Base-by-base conservation (phyloP, 768 basidiomycete genomes). In the Omphalotus guepiniiformis region DNA sequence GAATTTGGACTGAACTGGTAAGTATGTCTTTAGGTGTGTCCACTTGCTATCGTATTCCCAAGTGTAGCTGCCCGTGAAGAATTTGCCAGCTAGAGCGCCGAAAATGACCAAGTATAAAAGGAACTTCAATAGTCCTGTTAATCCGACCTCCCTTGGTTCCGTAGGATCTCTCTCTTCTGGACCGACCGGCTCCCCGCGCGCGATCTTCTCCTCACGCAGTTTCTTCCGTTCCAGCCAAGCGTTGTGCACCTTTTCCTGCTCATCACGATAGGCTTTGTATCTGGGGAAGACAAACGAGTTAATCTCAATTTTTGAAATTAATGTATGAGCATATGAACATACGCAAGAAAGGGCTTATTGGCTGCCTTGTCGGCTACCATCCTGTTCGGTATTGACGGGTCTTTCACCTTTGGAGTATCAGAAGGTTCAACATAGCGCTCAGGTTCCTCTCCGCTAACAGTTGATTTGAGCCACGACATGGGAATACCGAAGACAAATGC, bases 331-430 rank as follows among this genome's bases (percentile, higher is more conserved):
- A 23, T 45, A 42, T 25, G 63, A 58, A 75, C 83, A 53, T 70
- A 92, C 82, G 80, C 80, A 23, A 94, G 77, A 66, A 90, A 93
- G 7, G 93, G 89, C 50, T 75, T 73, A 68, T 95, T 96, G 25
- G 92, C 89, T 35, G 80, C 66, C 70, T 94, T 95, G 53, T 78
- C 80, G 22, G 85, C 79, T 30, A 94, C 88, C 73, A 79, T 77
- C 55, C 87, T 76, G 49, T 76, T 73, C 2, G 83, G 78, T 51
- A 83, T 78, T 44, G 64, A 53, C 46, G 85, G 85, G 64, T 88
- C 86, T 54, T 69, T 62, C 3, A 82, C 79, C 65, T 78, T 78
- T 39, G 67, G 71, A 47, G 78, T 70, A 42, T 69, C 64, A 9
- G 72, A 58, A 32, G 69, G 54, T 25, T 70, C 72, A 22, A 61